Evolutionary conservation across 371 early-diverging fungal genomes (phyloP).

Genomic region (Mucor mucedo): DNA sequence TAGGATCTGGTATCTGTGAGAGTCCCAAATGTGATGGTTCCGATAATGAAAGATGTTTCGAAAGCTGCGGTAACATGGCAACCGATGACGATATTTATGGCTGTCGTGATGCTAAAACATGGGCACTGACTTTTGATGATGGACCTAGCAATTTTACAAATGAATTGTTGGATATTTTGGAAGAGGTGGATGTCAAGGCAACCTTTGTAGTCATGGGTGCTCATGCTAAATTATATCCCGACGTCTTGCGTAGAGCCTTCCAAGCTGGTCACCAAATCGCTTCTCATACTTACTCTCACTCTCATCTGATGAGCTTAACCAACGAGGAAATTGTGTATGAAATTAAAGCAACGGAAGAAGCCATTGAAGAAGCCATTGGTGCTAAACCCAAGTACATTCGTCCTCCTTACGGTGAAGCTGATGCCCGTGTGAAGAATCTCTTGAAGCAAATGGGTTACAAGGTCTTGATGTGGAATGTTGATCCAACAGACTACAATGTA

Average conservation of each 20-base stretch:
- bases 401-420: conserved; percentile 65
- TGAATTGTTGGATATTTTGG: conserved; percentile 58
- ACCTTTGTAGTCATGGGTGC: conserved; percentile 77
- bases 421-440: conserved; percentile 52
- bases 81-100: conserved; percentile 41
- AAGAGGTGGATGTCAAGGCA: conserved; percentile 52
- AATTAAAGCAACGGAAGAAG: conserved; percentile 53
- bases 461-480: conserved; percentile 61
- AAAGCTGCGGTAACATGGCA: conserved; percentile 43
- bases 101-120: conserved; percentile 32
- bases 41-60: conserved; percentile 47
- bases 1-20: conserved; percentile 43
- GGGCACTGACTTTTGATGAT: conserved; percentile 71
- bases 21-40: conserved; percentile 40
- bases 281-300: conserved; percentile 59
- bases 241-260: conserved; percentile 47
- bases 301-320: conserved; percentile 47
- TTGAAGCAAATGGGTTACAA: conserved; percentile 56
- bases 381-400: conserved; percentile 62
- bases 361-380: conserved; percentile 57
- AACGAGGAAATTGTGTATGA: conserved; percentile 49
- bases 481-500: conserved; percentile 52
- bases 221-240: conserved; percentile 38
- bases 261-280: conserved; percentile 61
- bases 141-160: conserved; percentile 61